A percentile compares a stretch with the other conserved stretches of the same genome.
These are phyloP conservation scores for Nicotiana undulata DNA, from an alignment of 257 asterid species.

Conservation along the genomic window DNA sequence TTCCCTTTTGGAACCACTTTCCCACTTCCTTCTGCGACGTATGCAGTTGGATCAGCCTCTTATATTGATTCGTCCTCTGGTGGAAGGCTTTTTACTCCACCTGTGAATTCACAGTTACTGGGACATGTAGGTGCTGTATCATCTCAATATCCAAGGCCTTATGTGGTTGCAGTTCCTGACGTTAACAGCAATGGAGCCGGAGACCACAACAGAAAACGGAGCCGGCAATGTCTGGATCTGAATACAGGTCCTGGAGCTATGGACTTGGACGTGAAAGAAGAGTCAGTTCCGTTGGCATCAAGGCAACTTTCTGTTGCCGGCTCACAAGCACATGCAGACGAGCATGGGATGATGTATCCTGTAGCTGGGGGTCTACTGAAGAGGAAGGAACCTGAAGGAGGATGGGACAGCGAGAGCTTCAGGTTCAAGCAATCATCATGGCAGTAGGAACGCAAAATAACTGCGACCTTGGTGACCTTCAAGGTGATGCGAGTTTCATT, in stretches of 20 bases:
- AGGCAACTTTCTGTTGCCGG: constrained; percentile 48
- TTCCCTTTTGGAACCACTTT: constrained; percentile 19
- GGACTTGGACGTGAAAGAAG: constrained; percentile 62
- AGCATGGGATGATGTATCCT: constrained; percentile 46
- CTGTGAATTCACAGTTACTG: constrained; percentile 43
- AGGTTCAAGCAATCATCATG: constrained; percentile 69
- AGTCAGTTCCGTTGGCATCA: constrained; percentile 33
- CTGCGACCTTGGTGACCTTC: background rate
- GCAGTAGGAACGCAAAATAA: constrained; percentile 23
- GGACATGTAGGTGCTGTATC: constrained; percentile 51
- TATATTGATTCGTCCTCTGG: constrained; percentile 47
- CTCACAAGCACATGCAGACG: constrained; percentile 55
- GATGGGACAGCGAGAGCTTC: constrained; percentile 59
- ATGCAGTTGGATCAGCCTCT: constrained; percentile 37
- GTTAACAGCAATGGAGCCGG: constrained; percentile 28
- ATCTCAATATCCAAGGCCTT: constrained; percentile 69
- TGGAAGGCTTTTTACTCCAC: constrained; percentile 35
- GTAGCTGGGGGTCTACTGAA: constrained; percentile 45
- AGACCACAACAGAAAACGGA: constrained; percentile 60
- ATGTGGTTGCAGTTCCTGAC: constrained; percentile 46
- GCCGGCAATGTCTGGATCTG: constrained; percentile 65
- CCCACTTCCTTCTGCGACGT: constrained; percentile 26
- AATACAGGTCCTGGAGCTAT: constrained; percentile 73
- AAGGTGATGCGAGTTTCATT: constrained; percentile 1
- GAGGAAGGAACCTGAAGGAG: constrained; percentile 83